Evolutionary conservation across 164 flowering plant genomes (phyloP).

Genomic region (Houttuynia cordata): DNA sequence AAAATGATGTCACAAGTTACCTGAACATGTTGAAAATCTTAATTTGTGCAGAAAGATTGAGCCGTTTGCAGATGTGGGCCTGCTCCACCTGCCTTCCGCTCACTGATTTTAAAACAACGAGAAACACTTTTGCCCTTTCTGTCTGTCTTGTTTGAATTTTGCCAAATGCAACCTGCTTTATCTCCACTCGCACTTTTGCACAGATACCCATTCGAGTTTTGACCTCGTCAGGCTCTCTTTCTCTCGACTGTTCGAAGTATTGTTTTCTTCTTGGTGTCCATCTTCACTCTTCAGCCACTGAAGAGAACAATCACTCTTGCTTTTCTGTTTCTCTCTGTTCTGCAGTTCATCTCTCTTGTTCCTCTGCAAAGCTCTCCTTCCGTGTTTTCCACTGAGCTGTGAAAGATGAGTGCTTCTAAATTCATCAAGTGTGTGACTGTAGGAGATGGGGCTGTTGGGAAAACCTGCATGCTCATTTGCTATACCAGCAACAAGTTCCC

Average conservation of each 20-base stretch:
- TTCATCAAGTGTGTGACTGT: conserved; percentile 98
- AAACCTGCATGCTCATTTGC: conserved; percentile 95
- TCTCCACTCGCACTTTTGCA: background rate
- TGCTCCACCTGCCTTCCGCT: background rate
- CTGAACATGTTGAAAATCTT: background rate
- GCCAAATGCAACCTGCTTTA: background rate
- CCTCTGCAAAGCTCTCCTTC: background rate
- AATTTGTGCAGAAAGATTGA: too few species aligned
- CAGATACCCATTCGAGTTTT: background rate
- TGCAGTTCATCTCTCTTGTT: background rate
- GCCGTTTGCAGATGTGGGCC: background rate
- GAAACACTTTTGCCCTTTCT: background rate
- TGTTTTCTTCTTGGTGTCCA: background rate
- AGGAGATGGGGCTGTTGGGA: conserved; percentile 98
- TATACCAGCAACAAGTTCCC: conserved; percentile 98
- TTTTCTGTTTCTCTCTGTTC: background rate
- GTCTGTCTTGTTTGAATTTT: background rate
- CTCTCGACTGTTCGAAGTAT: background rate
- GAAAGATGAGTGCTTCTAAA: conserved; percentile 81
- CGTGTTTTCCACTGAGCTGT: background rate
- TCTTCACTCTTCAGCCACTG: background rate
- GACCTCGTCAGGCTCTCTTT: background rate
- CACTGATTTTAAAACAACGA: background rate
- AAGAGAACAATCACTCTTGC: too few species aligned
- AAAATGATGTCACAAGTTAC: too few species aligned